Evolutionary conservation across 2,329 filamentous ascomycete species (phyloP).

Genomic region (Penicillium sp.): DNA sequence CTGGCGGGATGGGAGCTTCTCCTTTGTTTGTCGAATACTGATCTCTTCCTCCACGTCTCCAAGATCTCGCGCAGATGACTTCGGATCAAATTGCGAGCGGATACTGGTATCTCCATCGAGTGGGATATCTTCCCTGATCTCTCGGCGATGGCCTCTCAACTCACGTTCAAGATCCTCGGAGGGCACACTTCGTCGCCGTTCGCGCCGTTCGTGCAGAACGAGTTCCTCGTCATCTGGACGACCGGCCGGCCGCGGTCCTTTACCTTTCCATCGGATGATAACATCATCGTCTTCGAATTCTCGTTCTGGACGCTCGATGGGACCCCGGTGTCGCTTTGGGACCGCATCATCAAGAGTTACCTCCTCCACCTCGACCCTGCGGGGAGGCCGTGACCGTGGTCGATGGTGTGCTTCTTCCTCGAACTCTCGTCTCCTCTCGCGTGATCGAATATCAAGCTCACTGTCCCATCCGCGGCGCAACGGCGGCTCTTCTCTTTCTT

Average conservation of each 20-base stretch:
- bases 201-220: not conserved
- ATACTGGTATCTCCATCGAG: not conserved
- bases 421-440: not conserved
- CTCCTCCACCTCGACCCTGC: constrained; percentile 3
- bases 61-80: not conserved
- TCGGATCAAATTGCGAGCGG: not conserved
- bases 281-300: constrained; percentile 6
- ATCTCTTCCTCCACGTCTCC: constrained; percentile 14
- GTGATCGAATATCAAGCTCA: constrained; percentile 2
- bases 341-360: not conserved
- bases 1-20: constrained; percentile 40
- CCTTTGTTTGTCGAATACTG: constrained; percentile 21
- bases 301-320: not conserved
- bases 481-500: constrained; percentile 9
- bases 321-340: not conserved
- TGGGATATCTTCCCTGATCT: not conserved
- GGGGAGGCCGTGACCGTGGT: not conserved
- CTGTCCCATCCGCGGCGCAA: constrained; percentile 8
- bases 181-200: constrained; percentile 1
- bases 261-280: not conserved
- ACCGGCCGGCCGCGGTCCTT: not conserved
- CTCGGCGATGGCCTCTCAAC: constrained; percentile 2
- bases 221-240: not conserved
- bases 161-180: not conserved
- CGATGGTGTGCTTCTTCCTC: not conserved